Conservation (phyloP, 371 early-diverging fungal genomes). For the Apophysomyces variabilis region DNA sequence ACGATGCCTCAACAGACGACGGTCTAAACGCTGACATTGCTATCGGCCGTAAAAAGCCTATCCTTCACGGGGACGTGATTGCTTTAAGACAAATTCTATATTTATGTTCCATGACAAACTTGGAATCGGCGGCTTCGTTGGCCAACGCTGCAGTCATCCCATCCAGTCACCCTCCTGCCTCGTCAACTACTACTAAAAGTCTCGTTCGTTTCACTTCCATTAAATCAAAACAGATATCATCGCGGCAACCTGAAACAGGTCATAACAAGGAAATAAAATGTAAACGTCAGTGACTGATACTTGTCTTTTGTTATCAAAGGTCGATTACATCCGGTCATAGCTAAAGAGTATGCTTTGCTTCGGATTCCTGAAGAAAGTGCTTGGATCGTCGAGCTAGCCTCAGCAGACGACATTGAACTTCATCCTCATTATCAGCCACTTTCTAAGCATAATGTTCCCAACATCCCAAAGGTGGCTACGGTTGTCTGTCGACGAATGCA, state of each 20-base stretch:
- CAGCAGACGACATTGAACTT: slow-evolving; percentile 17
- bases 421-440: slow-evolving; percentile 11
- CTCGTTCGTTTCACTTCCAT: neutral
- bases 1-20: slow-evolving; percentile 27
- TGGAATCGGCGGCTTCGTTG: neutral
- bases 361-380: slow-evolving; percentile 18
- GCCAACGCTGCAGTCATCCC: neutral
- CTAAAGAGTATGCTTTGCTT: slow-evolving; percentile 24
- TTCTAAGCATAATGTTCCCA: neutral
- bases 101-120: slow-evolving; percentile 21
- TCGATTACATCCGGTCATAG: slow-evolving; percentile 17
- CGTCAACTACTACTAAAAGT: neutral
- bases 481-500: neutral
- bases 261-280: too few species aligned
- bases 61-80: slow-evolving; percentile 36
- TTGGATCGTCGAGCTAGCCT: slow-evolving; percentile 29
- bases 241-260: too few species aligned
- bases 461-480: neutral
- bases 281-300: too few species aligned
- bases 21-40: slow-evolving; percentile 41
- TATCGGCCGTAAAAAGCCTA: slow-evolving; percentile 33
- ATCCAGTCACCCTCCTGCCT: neutral
- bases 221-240: too few species aligned
- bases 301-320: neutral
- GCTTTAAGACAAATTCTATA: slow-evolving; percentile 43